Percentiles rank a stretch among this genome's conserved stretches.
Conservation (phyloP, 2,329 filamentous ascomycete genomes). For the Aspergillus sp. region DNA sequence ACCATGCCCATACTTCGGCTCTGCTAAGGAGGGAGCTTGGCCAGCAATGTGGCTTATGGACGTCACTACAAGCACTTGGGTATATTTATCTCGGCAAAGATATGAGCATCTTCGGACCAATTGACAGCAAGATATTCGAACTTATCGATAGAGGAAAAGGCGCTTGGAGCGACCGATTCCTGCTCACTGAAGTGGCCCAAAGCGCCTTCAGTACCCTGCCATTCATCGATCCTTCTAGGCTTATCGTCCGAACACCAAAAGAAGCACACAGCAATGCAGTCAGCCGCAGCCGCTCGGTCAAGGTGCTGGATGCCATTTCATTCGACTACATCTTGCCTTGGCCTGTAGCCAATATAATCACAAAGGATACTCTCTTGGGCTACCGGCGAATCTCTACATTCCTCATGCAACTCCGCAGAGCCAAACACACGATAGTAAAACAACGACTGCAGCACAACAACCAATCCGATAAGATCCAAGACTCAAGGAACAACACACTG, state of each 20-base stretch:
- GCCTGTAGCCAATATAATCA: slow-evolving; percentile 71
- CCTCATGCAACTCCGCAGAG: slow-evolving; percentile 74
- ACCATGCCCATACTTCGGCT: slow-evolving; percentile 69
- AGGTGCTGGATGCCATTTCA: slow-evolving; percentile 62
- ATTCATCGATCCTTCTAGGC: slow-evolving; percentile 60
- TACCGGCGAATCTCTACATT: slow-evolving; percentile 76
- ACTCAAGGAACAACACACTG: slow-evolving; percentile 37
- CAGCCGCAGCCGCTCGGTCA: slow-evolving; percentile 60
- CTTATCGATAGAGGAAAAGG: slow-evolving; percentile 64
- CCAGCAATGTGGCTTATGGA: slow-evolving; percentile 66
- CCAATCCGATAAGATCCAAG: slow-evolving; percentile 43
- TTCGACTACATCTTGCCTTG: slow-evolving; percentile 69
- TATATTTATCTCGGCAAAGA: slow-evolving; percentile 76
- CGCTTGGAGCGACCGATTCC: slow-evolving; percentile 78
- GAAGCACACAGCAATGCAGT: slow-evolving; percentile 46
- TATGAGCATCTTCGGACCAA: slow-evolving; percentile 65
- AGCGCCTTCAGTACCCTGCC: slow-evolving; percentile 62
- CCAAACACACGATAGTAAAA: slow-evolving; percentile 66
- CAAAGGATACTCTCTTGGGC: slow-evolving; percentile 60
- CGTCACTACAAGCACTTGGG: slow-evolving; percentile 67
- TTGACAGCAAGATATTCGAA: slow-evolving; percentile 71
- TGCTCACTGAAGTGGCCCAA: slow-evolving; percentile 75
- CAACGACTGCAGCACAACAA: slow-evolving; percentile 39
- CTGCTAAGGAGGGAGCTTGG: slow-evolving; percentile 69
- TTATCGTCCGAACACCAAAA: slow-evolving; percentile 60